These are phyloP conservation scores for Nemania abortiva DNA, from an alignment of 2,329 filamentous ascomycete species.

Conservation along the genomic window DNA sequence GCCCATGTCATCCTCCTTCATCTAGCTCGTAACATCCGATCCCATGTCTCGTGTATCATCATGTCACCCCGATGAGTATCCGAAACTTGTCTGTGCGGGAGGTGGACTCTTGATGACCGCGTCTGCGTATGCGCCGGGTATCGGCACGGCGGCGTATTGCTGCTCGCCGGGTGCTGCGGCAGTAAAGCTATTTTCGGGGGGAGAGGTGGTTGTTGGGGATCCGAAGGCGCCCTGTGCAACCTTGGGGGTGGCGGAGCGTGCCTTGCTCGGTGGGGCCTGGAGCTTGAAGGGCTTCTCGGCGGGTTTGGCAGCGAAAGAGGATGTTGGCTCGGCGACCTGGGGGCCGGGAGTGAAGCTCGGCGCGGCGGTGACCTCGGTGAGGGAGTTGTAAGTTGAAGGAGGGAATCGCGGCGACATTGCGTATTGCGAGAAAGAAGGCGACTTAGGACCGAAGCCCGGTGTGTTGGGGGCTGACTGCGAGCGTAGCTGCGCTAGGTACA, in stretches of 20 bases:
- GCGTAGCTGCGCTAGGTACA: constrained; percentile 89
- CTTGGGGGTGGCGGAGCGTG: constrained; percentile 82
- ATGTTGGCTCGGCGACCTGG: constrained; percentile 69
- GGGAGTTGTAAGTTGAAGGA: constrained; percentile 66
- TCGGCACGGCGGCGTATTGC: constrained; percentile 86
- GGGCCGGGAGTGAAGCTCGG: constrained; percentile 66
- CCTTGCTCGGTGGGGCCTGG: constrained; percentile 83
- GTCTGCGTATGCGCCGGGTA: constrained; percentile 83
- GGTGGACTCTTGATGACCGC: constrained; percentile 66
- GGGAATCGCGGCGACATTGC: constrained; percentile 73
- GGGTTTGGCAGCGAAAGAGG: constrained; percentile 62
- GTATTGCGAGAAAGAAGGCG: constrained; percentile 66
- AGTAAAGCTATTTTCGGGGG: constrained; percentile 54
- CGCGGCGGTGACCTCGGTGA: constrained; percentile 58
- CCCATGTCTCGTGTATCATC: constrained; percentile 15
- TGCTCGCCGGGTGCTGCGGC: constrained; percentile 82
- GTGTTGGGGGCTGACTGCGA: constrained; percentile 94
- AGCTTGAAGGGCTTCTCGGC: constrained; percentile 79
- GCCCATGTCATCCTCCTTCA: constrained; percentile 4
- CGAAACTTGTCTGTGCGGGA: constrained; percentile 59
- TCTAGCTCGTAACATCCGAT: constrained; percentile 11
- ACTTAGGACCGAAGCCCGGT: constrained; percentile 83
- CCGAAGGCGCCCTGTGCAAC: constrained; percentile 71
- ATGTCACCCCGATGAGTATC: constrained; percentile 49
- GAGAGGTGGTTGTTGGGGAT: constrained; percentile 58